These are phyloP conservation scores for Scedosporium aurantiacum DNA, from an alignment of 2,329 filamentous ascomycete genomes.

Conservation along the genomic window DNA sequence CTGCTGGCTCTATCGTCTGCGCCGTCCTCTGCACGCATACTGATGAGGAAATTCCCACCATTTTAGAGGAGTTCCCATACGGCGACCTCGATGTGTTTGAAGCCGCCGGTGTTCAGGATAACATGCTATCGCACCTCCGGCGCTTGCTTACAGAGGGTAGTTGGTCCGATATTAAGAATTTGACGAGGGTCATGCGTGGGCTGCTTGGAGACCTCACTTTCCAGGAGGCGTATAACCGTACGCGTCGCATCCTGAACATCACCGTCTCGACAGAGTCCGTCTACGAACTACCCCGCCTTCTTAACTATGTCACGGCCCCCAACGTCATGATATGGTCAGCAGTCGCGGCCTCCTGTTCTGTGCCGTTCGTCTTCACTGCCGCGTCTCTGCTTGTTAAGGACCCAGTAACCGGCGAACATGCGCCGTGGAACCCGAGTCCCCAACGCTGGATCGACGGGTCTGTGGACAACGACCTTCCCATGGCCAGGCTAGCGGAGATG, in stretches of 20 bases:
- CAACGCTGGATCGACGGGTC: conserved; percentile 90
- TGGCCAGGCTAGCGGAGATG: conserved; percentile 82
- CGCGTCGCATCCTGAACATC: conserved; percentile 82
- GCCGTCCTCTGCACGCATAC: conserved; percentile 68
- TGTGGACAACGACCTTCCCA: conserved; percentile 87
- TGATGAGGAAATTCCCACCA: conserved; percentile 63
- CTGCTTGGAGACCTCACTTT: conserved; percentile 86
- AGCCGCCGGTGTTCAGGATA: conserved; percentile 36
- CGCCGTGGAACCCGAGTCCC: conserved; percentile 76
- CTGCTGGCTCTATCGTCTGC: conserved; percentile 77
- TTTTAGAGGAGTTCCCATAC: conserved; percentile 61
- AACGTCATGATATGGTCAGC: conserved; percentile 96
- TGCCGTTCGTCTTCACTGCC: conserved; percentile 75
- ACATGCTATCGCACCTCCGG: conserved; percentile 57
- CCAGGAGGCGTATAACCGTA: conserved; percentile 92
- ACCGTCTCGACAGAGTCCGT: conserved; percentile 80
- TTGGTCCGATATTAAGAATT: conserved; percentile 73
- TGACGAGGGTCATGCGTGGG: conserved; percentile 69
- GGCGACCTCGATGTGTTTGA: conserved; percentile 78
- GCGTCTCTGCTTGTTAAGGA: conserved; percentile 76
- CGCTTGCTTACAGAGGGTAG: conserved; percentile 71
- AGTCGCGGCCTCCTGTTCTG: conserved; percentile 89
- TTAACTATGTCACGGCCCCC: conserved; percentile 89
- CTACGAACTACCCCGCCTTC: conserved; percentile 73
- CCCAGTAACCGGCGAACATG: conserved; percentile 62